Percentiles rank a stretch among this genome's conserved stretches.
These are phyloP conservation scores for Rhodotorula sp. DNA, from an alignment of 1,284 basidiomycete species.

Conservation along the genomic window DNA sequence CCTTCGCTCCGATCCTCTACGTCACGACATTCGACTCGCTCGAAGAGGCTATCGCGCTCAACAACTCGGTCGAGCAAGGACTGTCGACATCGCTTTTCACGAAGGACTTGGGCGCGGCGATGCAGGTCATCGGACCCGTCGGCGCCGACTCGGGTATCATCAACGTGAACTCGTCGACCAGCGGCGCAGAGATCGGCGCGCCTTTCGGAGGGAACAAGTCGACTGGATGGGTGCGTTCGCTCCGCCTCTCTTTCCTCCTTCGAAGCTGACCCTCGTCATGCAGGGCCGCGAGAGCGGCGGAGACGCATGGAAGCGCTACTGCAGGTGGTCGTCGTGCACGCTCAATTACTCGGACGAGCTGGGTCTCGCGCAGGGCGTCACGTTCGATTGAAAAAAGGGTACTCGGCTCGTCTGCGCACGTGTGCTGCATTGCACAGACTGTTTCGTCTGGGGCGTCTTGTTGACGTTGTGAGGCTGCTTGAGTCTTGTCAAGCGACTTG, in stretches of 20 bases:
- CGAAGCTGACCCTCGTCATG: not conserved
- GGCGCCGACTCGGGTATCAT: conserved; percentile 42
- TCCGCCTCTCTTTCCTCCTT: conserved; percentile 59
- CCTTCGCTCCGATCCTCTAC: conserved; percentile 81
- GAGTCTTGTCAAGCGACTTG: too few species aligned
- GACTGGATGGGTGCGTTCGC: conserved; percentile 57
- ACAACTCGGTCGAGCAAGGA: conserved; percentile 87
- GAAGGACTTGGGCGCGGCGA: conserved; percentile 71
- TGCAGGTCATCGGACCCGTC: conserved; percentile 73
- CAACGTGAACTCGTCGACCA: conserved; percentile 79
- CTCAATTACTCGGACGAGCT: conserved; percentile 87
- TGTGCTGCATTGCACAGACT: not conserved
- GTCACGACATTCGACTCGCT: conserved; percentile 85
- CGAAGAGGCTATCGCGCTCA: conserved; percentile 86
- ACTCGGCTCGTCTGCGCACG: not conserved
- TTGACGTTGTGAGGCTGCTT: too few species aligned
- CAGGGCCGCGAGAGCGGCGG: conserved; percentile 88
- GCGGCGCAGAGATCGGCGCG: conserved; percentile 79
- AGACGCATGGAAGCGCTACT: conserved; percentile 53
- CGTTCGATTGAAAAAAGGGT: conserved; percentile 54
- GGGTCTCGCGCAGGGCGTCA: conserved; percentile 87
- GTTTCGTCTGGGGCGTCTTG: too few species aligned
- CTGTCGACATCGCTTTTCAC: conserved; percentile 90
- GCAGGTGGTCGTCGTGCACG: conserved; percentile 68
- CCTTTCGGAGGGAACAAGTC: conserved; percentile 66